Base-by-base conservation (phyloP, 2,329 filamentous ascomycete genomes). In the Mycosphaerella sp. region DNA sequence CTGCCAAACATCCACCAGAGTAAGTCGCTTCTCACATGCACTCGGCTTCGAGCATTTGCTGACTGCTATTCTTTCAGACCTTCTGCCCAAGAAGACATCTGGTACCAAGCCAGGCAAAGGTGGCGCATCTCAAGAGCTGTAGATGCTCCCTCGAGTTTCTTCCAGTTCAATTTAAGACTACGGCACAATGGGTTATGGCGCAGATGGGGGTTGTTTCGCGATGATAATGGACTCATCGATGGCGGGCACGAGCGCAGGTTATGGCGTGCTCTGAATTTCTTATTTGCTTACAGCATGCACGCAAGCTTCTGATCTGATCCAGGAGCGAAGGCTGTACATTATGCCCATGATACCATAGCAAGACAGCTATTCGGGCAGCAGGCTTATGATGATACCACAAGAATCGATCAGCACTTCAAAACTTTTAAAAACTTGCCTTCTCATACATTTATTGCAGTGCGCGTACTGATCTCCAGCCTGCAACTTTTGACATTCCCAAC, bases 1-100 rank as follows among this genome's bases (percentile, higher is more conserved):
- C 82, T 95, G 62, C 91, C 90, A 76, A 95, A 95, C 83, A 95
- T 95, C 67, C 89, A 95, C 81, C 88, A 93, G 79, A 95, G 89
- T 95, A 84, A 67, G 89, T 64, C 58, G 48, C 54, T 31, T 59
- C 44, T 42, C n/a, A 14, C 26, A 10, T 45, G 42, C n/a, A 12
- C 49, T 11, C 12, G 46, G 11, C 34, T 53, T 54, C 40, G 6
- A 36, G 45, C 45, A 54, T 8, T 34, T 36, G 64, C 76, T 80
- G 68, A 81, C 70, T 57, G 55, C 48, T 53, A 8, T 60, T 64
- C 67, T 51, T 32, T 45, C 70, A 95, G 92, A 98, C 80, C 87
- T 98, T 62, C 85, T 98, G 64, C 93, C 93, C 72, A 97, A 98
- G 90, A 97, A 97, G 89, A 95, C 93, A 55, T 82, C 66, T 59